Conservation (phyloP, 2,329 filamentous ascomycete genomes). For the Fusarium decemcellulare region DNA sequence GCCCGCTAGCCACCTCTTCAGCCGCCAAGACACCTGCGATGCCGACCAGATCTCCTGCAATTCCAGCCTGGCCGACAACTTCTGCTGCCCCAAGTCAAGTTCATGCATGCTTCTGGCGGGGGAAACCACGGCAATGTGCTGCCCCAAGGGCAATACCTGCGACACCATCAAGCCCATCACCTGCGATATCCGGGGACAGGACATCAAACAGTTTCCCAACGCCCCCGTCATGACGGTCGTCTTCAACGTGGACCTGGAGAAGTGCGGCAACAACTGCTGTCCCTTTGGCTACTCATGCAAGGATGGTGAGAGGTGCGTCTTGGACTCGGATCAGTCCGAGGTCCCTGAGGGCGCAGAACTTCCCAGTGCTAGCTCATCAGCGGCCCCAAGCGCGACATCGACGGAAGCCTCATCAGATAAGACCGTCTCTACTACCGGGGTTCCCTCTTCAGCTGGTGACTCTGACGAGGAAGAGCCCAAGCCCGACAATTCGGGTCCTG, state of each 20-base stretch:
- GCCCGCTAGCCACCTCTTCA: conserved; percentile 55
- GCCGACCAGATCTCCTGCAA: conserved; percentile 68
- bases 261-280: conserved; percentile 75
- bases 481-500: conserved; percentile 44
- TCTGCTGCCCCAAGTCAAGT: conserved; percentile 73
- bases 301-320: conserved; percentile 63
- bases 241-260: conserved; percentile 67
- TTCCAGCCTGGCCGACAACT: conserved; percentile 70
- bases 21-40: conserved; percentile 65
- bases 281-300: conserved; percentile 80
- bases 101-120: conserved; percentile 74
- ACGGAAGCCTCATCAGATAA: conserved; percentile 39
- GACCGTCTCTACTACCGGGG: conserved; percentile 42
- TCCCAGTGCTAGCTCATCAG: conserved; percentile 42
- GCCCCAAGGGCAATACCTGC: conserved; percentile 72
- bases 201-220: conserved; percentile 68
- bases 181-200: conserved; percentile 61
- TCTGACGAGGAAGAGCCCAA: conserved; percentile 23
- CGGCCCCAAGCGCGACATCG: conserved; percentile 32
- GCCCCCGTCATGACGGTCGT: conserved; percentile 77
- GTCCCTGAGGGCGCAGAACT: conserved; percentile 51
- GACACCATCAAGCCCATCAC: conserved; percentile 60
- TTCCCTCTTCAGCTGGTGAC: conserved; percentile 32
- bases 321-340: conserved; percentile 64
- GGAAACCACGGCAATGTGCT: conserved; percentile 79